Evolutionary conservation across 2,329 filamentous ascomycete species (phyloP).

Genomic region (Blastomyces parvus): DNA sequence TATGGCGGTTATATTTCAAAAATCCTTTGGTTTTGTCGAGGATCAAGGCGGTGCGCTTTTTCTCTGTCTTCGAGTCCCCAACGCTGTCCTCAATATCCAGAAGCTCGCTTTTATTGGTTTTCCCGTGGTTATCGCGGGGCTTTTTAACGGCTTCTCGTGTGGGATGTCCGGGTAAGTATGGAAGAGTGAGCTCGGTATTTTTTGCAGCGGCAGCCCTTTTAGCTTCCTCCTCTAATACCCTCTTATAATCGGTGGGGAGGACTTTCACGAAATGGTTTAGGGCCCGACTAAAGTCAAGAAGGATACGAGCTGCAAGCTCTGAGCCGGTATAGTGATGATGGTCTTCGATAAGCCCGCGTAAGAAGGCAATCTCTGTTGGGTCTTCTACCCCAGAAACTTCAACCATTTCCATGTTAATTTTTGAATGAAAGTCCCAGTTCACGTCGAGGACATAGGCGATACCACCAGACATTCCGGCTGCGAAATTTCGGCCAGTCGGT

Average conservation of each 20-base stretch:
- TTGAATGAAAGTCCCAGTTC: slow-evolving; percentile 77
- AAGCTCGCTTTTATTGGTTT: slow-evolving; percentile 58
- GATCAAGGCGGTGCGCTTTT: slow-evolving; percentile 79
- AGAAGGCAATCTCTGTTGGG: slow-evolving; percentile 75
- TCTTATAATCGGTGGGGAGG: slow-evolving; percentile 91
- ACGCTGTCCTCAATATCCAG: slow-evolving; percentile 89
- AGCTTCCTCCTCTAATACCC: slow-evolving; percentile 75
- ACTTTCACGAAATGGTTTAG: slow-evolving; percentile 88
- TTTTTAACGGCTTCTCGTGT: slow-evolving; percentile 36
- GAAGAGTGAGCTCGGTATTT: slow-evolving; percentile 72
- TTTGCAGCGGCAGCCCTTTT: slow-evolving; percentile 77
- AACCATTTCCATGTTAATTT: slow-evolving; percentile 97
- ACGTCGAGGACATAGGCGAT: slow-evolving; percentile 92
- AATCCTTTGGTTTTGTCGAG: slow-evolving; percentile 97
- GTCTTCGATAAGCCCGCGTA: slow-evolving; percentile 87
- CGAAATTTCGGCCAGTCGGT: slow-evolving; percentile 89
- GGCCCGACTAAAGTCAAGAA: slow-evolving; percentile 91
- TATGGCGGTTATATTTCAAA: slow-evolving; percentile 90
- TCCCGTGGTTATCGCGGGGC: slow-evolving; percentile 51
- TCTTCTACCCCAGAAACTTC: slow-evolving; percentile 78
- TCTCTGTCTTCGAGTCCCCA: slow-evolving; percentile 72
- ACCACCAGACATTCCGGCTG: slow-evolving; percentile 96
- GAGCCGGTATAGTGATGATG: slow-evolving; percentile 97
- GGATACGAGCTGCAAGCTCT: slow-evolving; percentile 81
- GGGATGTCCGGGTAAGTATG: slow-evolving; percentile 56